Evolutionary conservation across 805 yeast genomes (phyloP), one percentile per base, ranked within the genome.

Genomic region (Dipodascus geniculatus): DNA sequence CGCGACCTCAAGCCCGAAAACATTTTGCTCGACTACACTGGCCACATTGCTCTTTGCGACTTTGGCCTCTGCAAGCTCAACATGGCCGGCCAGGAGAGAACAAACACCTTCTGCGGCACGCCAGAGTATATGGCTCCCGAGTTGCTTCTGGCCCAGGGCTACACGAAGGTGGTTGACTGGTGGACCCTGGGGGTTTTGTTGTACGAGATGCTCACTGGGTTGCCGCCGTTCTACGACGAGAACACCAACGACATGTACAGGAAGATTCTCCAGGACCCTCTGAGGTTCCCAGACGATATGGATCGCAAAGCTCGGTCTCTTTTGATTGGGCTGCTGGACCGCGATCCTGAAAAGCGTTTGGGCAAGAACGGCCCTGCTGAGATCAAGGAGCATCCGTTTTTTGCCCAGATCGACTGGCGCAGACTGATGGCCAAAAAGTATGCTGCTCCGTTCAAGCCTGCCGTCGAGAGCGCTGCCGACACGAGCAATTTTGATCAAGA

Each of bases 41-140:
- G 99, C 1, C 99, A 93, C 68, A 93, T 93, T 66, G 97, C 98
- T 1, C 73, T 93, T 54, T 93, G 99, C 73, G 99, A 93, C 71
- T 93, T 93, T 67, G 99, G 99, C 3, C 75, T 93, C 48, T 93
- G 98, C 73, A 93, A 93, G 71, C 79, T 93, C 62, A 88, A 93
- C 72, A 93, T 93, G 99, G 80, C 82, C 60, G 80, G 83, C 61
- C 84, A 86, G 56, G 96, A 89, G 62, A 86, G 86, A 68, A 77
- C 81, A 22, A 85, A 84, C 62, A 93, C 99, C 0, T 93, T 93
- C 67, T 93, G 99, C 70, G 99, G 99, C 44, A 93, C 99, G 0
- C 98, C 98, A 0, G 98, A 93, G 69, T 93, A 93, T 68, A 74
- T 93, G 60, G 96, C 98, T 0, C 99, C 99, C 0, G 99, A 93